A percentile compares a stretch with the other conserved stretches of the same genome.
Conservation (phyloP, 352 stramenopile genomes). For the Phytophthora parvispora region DNA sequence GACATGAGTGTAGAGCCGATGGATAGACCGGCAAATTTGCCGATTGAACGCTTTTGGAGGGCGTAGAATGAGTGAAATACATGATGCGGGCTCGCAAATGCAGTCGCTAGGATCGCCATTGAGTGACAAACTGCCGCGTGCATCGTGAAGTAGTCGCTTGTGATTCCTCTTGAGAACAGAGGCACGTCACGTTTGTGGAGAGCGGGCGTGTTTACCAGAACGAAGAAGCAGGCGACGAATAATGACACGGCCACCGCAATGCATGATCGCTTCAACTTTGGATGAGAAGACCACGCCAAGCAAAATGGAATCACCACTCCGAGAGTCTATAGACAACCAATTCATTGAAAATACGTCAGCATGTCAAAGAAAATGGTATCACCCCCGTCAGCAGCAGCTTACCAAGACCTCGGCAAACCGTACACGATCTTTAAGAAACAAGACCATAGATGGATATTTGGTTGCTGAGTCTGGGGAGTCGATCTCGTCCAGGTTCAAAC, state of each 20-base stretch:
- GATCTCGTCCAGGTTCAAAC: conserved; percentile 42
- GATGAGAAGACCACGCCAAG: conserved; percentile 41
- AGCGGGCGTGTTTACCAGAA: conserved; percentile 33
- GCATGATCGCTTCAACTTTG: conserved; percentile 36
- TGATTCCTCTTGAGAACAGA: conserved; percentile 38
- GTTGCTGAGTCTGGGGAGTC: conserved; percentile 16
- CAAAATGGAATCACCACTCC: conserved; percentile 52
- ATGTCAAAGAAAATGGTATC: neutral
- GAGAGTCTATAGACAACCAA: conserved; percentile 28
- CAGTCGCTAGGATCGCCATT: conserved; percentile 55
- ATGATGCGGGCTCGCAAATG: conserved; percentile 57
- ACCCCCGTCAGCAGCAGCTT: conserved; percentile 5
- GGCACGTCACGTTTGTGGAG: conserved; percentile 37
- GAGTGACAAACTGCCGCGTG: conserved; percentile 56
- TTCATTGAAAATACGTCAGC: neutral
- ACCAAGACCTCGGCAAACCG: conserved; percentile 49
- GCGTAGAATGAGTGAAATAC: conserved; percentile 67
- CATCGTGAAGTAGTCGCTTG: conserved; percentile 59
- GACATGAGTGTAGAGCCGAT: conserved; percentile 39
- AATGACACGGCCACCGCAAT: conserved; percentile 34
- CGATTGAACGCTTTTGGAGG: conserved; percentile 45
- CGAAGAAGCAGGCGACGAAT: conserved; percentile 36
- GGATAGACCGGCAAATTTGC: conserved; percentile 44
- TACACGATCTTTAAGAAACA: conserved; percentile 42
- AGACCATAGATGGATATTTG: conserved; percentile 14